A percentile compares a stretch with the other conserved stretches of the same genome.
Evolutionary conservation across 2,329 filamentous ascomycete genomes (phyloP).

Genomic region (Penicillium sp.): DNA sequence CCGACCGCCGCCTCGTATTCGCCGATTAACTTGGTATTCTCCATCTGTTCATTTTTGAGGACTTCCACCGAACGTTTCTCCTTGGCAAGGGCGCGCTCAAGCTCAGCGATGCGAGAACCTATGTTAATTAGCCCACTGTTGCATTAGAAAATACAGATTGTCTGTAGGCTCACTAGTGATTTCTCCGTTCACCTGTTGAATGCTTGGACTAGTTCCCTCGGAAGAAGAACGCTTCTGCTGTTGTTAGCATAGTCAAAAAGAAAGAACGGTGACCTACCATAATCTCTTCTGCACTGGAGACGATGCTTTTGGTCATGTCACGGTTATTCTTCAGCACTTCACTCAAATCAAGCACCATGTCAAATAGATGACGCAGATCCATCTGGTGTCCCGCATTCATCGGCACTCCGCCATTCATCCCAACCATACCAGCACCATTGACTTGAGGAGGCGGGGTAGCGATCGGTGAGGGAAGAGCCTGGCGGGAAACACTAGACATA

Average conservation of each 20-base stretch:
- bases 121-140: neutral
- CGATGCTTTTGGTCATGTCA: slow-evolving; percentile 55
- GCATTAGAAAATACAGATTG: neutral
- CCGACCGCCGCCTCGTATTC: slow-evolving; percentile 55
- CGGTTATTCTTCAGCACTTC: slow-evolving; percentile 55
- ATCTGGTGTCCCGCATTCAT: slow-evolving; percentile 57
- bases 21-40: slow-evolving; percentile 53
- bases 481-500: slow-evolving; percentile 39
- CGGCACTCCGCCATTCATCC: slow-evolving; percentile 44
- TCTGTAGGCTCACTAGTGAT: slow-evolving; percentile 41
- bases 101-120: slow-evolving; percentile 55
- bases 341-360: slow-evolving; percentile 56
- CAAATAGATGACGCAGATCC: slow-evolving; percentile 56
- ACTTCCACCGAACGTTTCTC: slow-evolving; percentile 49
- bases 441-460: slow-evolving; percentile 37
- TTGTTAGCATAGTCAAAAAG: slow-evolving; percentile 9
- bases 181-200: slow-evolving; percentile 52
- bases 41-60: slow-evolving; percentile 52
- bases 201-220: slow-evolving; percentile 43
- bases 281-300: slow-evolving; percentile 55
- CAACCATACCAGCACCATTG: slow-evolving; percentile 44
- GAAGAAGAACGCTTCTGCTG: slow-evolving; percentile 48
- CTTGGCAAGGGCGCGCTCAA: slow-evolving; percentile 53
- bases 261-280: slow-evolving; percentile 41
- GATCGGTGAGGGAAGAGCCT: slow-evolving; percentile 39